These are phyloP conservation scores for Metarhizium anisopliae DNA, from an alignment of 2,329 filamentous ascomycete species.

Conservation along the genomic window DNA sequence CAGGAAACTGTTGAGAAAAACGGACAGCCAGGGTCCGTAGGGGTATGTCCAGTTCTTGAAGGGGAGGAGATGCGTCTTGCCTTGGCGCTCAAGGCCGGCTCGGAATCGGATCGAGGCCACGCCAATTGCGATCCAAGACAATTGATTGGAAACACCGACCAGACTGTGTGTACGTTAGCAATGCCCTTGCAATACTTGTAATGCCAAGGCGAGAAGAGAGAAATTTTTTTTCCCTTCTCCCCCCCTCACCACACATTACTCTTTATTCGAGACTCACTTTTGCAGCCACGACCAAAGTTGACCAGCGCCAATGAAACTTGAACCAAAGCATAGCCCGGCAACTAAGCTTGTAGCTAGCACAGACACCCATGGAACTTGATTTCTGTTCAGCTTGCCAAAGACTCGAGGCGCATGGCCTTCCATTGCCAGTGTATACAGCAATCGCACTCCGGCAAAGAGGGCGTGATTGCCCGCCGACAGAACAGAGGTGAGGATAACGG, in stretches of 20 bases:
- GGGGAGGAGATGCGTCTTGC: slow-evolving; percentile 50
- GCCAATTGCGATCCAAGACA: slow-evolving; percentile 57
- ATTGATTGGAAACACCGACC: slow-evolving; percentile 58
- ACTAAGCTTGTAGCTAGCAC: slow-evolving; percentile 45
- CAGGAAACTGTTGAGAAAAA: slow-evolving; percentile 49
- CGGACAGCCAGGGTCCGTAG: slow-evolving; percentile 46
- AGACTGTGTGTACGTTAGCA: slow-evolving; percentile 27
- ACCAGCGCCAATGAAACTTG: slow-evolving; percentile 56
- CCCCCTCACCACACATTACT: background rate
- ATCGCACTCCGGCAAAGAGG: slow-evolving; percentile 23
- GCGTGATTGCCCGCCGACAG: slow-evolving; percentile 29
- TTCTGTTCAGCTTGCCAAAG: slow-evolving; percentile 32
- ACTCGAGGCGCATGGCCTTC: slow-evolving; percentile 45
- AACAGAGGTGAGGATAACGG: slow-evolving; percentile 37
- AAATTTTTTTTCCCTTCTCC: background rate
- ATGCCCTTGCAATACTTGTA: slow-evolving; percentile 4
- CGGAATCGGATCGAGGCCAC: slow-evolving; percentile 59
- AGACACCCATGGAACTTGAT: slow-evolving; percentile 29
- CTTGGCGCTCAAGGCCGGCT: slow-evolving; percentile 43
- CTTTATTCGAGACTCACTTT: slow-evolving; percentile 34
- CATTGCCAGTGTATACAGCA: slow-evolving; percentile 27
- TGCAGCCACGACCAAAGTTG: slow-evolving; percentile 59
- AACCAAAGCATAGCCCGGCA: slow-evolving; percentile 53
- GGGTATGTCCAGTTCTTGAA: slow-evolving; percentile 62
- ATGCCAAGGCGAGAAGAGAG: background rate